Percentiles rank a stretch among this genome's conserved stretches.
Conservation (phyloP, 768 basidiomycete genomes). For the Phanerodontia chrysosporium region DNA sequence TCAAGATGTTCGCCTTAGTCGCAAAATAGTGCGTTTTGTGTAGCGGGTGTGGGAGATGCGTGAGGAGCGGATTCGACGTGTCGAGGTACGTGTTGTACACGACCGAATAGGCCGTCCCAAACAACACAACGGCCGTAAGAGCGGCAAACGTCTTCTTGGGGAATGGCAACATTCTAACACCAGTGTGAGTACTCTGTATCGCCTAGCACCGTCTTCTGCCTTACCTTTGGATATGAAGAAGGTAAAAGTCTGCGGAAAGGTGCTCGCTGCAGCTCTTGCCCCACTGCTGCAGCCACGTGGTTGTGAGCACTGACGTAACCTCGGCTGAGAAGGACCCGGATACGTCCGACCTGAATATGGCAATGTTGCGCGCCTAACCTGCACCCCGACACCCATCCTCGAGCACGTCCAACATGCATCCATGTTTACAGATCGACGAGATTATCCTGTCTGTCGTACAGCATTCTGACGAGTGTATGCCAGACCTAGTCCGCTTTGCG, state of each 20-base stretch:
- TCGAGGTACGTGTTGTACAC: constrained; percentile 69
- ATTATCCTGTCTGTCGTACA: too few species aligned
- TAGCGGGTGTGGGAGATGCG: constrained; percentile 66
- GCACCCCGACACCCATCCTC: too few species aligned
- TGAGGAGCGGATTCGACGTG: constrained; percentile 74
- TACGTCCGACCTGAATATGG: too few species aligned
- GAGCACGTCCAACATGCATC: too few species aligned
- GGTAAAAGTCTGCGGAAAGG: background rate
- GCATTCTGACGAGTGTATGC: too few species aligned
- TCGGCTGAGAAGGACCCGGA: background rate
- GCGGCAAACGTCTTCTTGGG: constrained; percentile 30
- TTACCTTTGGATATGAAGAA: background rate
- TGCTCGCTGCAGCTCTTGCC: background rate
- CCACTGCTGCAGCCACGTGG: background rate
- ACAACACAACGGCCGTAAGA: constrained; percentile 43
- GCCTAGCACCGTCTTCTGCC: background rate
- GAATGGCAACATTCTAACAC: background rate
- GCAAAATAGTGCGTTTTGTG: constrained; percentile 69
- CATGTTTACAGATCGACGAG: too few species aligned
- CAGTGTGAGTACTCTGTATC: background rate
- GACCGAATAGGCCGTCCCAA: constrained; percentile 67
- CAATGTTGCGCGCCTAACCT: too few species aligned
- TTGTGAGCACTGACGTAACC: background rate
- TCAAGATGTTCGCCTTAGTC: constrained; percentile 74
- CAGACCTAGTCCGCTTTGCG: too few species aligned